These are phyloP conservation scores for Apiospora koreana DNA, from an alignment of 2,329 filamentous ascomycete species.

Conservation along the genomic window DNA sequence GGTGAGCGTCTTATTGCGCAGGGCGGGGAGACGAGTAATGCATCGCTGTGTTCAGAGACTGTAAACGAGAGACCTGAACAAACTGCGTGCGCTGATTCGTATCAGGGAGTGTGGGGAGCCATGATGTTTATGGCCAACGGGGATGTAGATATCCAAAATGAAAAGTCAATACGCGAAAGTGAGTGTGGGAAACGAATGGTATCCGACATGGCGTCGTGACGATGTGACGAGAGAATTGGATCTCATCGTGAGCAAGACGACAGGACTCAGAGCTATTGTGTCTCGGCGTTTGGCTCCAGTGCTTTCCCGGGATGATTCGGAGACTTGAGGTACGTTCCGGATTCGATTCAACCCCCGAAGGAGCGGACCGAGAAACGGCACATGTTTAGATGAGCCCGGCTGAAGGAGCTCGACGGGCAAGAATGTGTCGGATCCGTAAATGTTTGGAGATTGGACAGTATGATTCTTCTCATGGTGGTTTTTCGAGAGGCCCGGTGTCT, in stretches of 20 bases:
- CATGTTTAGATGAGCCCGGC: not conserved
- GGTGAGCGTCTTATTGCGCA: not conserved
- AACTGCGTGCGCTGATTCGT: too few species aligned
- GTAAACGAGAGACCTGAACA: not conserved
- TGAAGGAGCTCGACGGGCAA: not conserved
- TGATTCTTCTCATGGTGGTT: not conserved
- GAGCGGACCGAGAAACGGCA: not conserved
- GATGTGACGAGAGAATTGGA: not conserved
- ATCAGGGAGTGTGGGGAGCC: not conserved
- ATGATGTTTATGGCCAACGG: not conserved
- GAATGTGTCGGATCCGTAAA: not conserved
- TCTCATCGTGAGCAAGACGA: not conserved
- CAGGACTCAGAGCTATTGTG: not conserved
- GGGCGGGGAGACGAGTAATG: not conserved
- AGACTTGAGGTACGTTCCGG: not conserved
- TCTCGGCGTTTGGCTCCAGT: not conserved
- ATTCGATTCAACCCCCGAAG: not conserved
- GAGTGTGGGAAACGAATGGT: not conserved
- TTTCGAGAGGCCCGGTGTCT: not conserved
- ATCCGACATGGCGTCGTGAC: not conserved
- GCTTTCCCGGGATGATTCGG: not conserved
- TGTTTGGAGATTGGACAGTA: not conserved
- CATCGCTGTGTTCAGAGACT: not conserved
- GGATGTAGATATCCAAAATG: not conserved
- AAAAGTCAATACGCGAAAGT: not conserved